A percentile compares a stretch with the other conserved stretches of the same genome.
These are phyloP conservation scores for Cladophialophora yegresii DNA, from an alignment of 2,329 filamentous ascomycete genomes.

Conservation along the genomic window DNA sequence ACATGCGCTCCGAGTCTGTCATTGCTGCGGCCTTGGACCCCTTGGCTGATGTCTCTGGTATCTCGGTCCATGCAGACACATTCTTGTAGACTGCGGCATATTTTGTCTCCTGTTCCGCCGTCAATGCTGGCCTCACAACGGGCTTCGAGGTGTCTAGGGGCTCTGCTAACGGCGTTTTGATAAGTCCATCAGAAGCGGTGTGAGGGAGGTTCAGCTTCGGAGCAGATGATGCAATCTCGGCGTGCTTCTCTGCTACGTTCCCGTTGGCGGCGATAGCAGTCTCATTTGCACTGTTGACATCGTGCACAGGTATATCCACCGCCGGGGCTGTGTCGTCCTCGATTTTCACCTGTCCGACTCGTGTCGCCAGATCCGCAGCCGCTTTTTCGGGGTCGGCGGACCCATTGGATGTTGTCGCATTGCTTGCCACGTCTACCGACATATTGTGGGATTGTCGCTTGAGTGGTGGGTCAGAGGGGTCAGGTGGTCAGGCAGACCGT, in stretches of 20 bases:
- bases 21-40: constrained; percentile 63
- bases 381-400: constrained; percentile 30
- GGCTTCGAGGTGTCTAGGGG: constrained; percentile 63
- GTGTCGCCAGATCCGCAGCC: constrained; percentile 21
- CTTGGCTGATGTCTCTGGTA: constrained; percentile 66
- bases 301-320: not conserved
- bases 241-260: not conserved
- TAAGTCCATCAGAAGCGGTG: constrained; percentile 45
- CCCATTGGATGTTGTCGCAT: constrained; percentile 4
- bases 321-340: constrained; percentile 9
- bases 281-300: not conserved
- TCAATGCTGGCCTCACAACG: constrained; percentile 61
- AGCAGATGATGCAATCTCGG: constrained; percentile 1
- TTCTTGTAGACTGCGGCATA: constrained; percentile 74
- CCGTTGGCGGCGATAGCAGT: constrained; percentile 8
- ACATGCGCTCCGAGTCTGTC: constrained; percentile 78
- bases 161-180: constrained; percentile 60
- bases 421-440: constrained; percentile 21
- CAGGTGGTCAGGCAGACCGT: not conserved
- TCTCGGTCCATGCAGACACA: constrained; percentile 69
- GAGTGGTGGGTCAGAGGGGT: not conserved
- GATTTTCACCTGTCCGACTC: constrained; percentile 23
- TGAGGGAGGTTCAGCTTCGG: constrained; percentile 39
- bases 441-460: constrained; percentile 11
- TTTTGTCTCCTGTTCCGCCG: constrained; percentile 75